Evolutionary conservation across 192 early-diverging fungal genomes (phyloP), one percentile per base, ranked within the genome.

Genomic region (Entomortierella parvispora): DNA sequence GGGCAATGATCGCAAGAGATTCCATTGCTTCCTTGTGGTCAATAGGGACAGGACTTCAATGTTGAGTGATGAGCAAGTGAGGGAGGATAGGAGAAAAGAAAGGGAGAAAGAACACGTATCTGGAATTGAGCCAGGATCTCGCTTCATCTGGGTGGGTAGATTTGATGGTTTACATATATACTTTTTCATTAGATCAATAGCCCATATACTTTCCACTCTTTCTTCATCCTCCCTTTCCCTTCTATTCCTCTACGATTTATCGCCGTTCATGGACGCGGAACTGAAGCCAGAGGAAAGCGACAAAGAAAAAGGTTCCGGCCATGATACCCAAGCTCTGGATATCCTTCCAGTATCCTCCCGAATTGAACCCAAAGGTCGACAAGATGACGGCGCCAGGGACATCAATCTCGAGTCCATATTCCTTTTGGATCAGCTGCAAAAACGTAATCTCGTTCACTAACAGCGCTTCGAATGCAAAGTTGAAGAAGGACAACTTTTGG

Each of bases 361-460:
- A 87, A 57, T 96, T 87, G 65, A 97, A 91, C 5, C 94, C 96
- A 81, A 97, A 97, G 0, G 92, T 95, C 22, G 92, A 90, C 51
- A 97, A 75, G 17, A 97, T 90, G 9, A 91, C 83, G 10, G 93
- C 92, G 31, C 93, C 93, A 44, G 94, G 94, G 22, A 95, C 89
- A 69, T 95, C 90, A 55, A 96, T 95, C 49, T 91, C 85, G 22
- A 96, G 80, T 9, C 94, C 93, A 84, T 89, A 93, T 44, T 90
- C 87, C 28, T 91, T 89, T 50, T 96, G 93, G 37, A 89, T 84
- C 9, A 96, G 75, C 53, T 90, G 90, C 37, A 95, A 80, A 44
- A 93, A 88, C 1, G 91, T 85, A 17, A 98, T 85, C 78, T 98
- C 96, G 71, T 96, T 98, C 33, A 95, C 94, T 26, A 95, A 80